Evolutionary conservation across 176 grass and related monocot species (phyloP).

Genomic region (Zoysia pacifica): DNA sequence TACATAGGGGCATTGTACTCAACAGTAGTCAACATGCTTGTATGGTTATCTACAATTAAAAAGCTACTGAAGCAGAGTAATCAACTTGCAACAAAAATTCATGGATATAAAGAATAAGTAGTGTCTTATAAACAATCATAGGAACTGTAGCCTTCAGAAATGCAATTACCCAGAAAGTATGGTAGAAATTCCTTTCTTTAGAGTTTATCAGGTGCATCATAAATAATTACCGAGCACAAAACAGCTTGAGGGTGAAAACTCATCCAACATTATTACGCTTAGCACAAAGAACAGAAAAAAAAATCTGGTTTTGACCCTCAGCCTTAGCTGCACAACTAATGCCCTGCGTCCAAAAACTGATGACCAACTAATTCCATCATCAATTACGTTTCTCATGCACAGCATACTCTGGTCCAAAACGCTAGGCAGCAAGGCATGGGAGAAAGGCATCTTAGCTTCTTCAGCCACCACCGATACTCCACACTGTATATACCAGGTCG

Average conservation of each 20-base stretch:
- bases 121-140: not conserved
- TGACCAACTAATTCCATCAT: not conserved
- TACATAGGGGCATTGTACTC: not conserved
- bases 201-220: not conserved
- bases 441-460: not conserved
- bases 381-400: not conserved
- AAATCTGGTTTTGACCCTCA: not conserved
- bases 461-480: not conserved
- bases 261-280: constrained; percentile 3
- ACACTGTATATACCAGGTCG: not conserved
- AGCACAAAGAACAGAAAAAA: not conserved
- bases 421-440: no score
- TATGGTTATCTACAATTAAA: not conserved
- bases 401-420: not conserved
- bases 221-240: not conserved
- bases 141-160: not conserved
- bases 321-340: not conserved
- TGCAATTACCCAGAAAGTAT: not conserved
- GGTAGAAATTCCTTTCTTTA: not conserved
- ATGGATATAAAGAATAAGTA: not conserved
- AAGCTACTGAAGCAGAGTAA: not conserved
- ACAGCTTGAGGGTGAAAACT: constrained; percentile 10
- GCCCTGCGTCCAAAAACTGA: not conserved
- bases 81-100: not conserved
- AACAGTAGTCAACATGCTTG: not conserved